phyloP scores from a whole-genome alignment of 2,329 filamentous ascomycete species.

The Scortechinia acanthostroma region DNA sequence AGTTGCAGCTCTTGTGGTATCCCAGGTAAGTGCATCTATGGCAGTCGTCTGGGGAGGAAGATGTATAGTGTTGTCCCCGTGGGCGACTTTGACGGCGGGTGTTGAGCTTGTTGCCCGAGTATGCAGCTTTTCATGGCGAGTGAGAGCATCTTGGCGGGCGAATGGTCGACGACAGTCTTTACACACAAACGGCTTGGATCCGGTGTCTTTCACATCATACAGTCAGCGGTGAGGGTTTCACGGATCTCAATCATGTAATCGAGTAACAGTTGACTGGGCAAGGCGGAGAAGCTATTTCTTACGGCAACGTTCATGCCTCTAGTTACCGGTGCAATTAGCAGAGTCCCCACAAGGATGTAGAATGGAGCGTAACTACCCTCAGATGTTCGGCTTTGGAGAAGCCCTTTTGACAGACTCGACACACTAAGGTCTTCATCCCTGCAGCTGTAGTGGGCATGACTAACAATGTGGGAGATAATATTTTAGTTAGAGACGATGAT shows the following conservation, averaged over 20 bases:
- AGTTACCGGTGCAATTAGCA: not conserved
- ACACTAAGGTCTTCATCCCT: not conserved
- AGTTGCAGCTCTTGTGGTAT: no score
- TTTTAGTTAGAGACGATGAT: no score
- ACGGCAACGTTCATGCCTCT: conserved; percentile 2
- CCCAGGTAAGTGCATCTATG: not conserved
- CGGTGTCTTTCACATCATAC: conserved; percentile 19
- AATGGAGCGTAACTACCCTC: not conserved
- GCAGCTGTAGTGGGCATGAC: not conserved
- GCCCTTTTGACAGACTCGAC: not conserved
- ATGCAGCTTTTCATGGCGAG: conserved; percentile 31
- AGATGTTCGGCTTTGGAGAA: not conserved
- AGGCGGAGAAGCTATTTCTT: no score
- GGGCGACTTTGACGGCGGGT: conserved; percentile 10
- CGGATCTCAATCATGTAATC: not conserved
- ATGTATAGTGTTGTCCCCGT: no score
- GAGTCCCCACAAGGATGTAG: not conserved
- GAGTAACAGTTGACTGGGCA: not conserved
- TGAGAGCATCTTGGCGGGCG: conserved; percentile 31
- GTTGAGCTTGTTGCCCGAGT: no score
- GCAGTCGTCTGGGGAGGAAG: not conserved
- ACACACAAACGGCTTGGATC: conserved; percentile 28
- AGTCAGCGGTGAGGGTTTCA: not conserved
- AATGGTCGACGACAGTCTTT: conserved; percentile 28
- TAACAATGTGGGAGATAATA: no score